Conservation (phyloP, 2,329 filamentous ascomycete species). For the Fusarium verrucosum region DNA sequence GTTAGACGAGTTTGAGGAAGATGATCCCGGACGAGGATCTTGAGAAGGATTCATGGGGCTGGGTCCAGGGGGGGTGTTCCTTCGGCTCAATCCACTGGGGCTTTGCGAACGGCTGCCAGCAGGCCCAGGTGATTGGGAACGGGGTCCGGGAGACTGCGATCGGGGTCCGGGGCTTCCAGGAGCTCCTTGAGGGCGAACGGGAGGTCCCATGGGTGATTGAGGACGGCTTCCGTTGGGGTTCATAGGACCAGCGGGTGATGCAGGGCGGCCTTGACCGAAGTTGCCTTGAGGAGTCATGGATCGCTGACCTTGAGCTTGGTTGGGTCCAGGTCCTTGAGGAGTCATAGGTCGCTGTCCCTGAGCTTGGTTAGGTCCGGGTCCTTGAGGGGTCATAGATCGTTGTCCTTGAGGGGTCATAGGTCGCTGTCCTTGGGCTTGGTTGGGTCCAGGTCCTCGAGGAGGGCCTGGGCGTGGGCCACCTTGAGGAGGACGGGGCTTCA, state of each 20-base stretch:
- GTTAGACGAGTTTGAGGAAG: constrained; percentile 56
- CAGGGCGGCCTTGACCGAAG: constrained; percentile 47
- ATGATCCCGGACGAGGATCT: constrained; percentile 46
- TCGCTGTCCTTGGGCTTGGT: constrained; percentile 30
- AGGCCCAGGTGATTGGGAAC: constrained; percentile 60
- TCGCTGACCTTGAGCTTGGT: constrained; percentile 30
- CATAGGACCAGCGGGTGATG: constrained; percentile 50
- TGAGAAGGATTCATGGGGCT: constrained; percentile 58
- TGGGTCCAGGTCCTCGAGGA: constrained; percentile 48
- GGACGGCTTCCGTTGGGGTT: constrained; percentile 46
- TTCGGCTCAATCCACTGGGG: constrained; percentile 54
- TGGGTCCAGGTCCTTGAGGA: constrained; percentile 35
- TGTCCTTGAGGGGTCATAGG: constrained; percentile 50
- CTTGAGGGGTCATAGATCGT: constrained; percentile 38
- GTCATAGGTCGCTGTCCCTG: constrained; percentile 50
- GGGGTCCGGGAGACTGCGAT: constrained; percentile 41
- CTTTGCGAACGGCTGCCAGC: constrained; percentile 46
- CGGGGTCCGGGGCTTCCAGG: constrained; percentile 53
- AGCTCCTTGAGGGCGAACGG: constrained; percentile 45
- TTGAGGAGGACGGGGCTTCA: constrained; percentile 78
- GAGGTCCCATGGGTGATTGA: constrained; percentile 49
- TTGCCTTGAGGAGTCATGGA: constrained; percentile 50
- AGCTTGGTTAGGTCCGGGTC: constrained; percentile 46
- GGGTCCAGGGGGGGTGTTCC: constrained; percentile 56
- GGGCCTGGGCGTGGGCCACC: constrained; percentile 61